Percentiles rank a stretch among this genome's conserved stretches.
phyloP scores from a whole-genome alignment of 73 alveolate species.

The Paramecium biaurelia region DNA sequence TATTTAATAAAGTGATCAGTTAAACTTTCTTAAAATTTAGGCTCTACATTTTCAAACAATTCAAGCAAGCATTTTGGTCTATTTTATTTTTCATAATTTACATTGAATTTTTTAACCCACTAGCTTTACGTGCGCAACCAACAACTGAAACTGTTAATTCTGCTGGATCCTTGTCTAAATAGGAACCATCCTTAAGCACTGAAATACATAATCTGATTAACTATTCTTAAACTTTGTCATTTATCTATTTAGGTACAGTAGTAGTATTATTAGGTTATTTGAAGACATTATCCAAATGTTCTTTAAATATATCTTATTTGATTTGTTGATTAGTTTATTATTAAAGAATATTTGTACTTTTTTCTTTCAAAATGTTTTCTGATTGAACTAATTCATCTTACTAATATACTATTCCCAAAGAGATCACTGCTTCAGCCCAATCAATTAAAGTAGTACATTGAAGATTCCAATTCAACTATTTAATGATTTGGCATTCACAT shows the following conservation, averaged over 20 bases:
- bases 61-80: slow-evolving; percentile 29
- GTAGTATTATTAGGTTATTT: slow-evolving; percentile 17
- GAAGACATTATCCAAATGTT: slow-evolving; percentile 3
- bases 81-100: not conserved
- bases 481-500: slow-evolving; percentile 49
- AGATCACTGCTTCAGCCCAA: slow-evolving; percentile 43
- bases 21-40: not conserved
- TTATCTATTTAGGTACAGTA: not conserved
- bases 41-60: not conserved
- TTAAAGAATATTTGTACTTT: not conserved
- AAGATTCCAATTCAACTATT: slow-evolving; percentile 56
- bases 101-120: slow-evolving; percentile 31
- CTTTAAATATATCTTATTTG: not conserved
- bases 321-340: not conserved
- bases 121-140: slow-evolving; percentile 17
- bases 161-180: slow-evolving; percentile 46
- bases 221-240: slow-evolving; percentile 13
- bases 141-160: slow-evolving; percentile 25
- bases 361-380: slow-evolving; percentile 56
- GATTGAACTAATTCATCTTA: slow-evolving; percentile 25
- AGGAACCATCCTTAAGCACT: not conserved
- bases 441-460: slow-evolving; percentile 56
- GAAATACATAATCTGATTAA: not conserved
- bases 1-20: not conserved
- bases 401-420: slow-evolving; percentile 35